Evolutionary conservation across 495 filamentous ascomycete species (phyloP), one percentile per base, ranked within the genome.

Genomic region (Aspergillus bridgeri): DNA sequence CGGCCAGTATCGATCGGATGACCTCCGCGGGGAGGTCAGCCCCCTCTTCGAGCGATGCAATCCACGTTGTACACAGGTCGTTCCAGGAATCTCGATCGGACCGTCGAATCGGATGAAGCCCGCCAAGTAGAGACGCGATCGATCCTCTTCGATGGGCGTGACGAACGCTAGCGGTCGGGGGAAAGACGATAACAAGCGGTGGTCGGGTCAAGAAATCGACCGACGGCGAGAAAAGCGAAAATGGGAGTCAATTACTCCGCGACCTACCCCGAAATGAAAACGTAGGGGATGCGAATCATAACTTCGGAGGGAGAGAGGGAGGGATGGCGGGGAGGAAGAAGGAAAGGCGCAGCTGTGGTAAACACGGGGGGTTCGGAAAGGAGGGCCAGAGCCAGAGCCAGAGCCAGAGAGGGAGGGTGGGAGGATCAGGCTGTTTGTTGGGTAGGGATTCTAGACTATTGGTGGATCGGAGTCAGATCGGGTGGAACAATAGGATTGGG

Each of bases 21-120:
- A 77, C 75, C 75, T 75, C 75, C 75, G 69, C 55, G 71, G 73
- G 71, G 75, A 75, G 75, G 75, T 73, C 75, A 75, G 68, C 70
- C 73, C 73, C 74, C 72, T 69, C 53, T 61, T 66, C 59, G 51
- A 64, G 33, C 60, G 56, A 64, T 71, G 69, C 64, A 72, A 75
- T 75, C 74, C 74, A 74, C 74, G 69, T 72, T 77, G 72, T 69
- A 53, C 68, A 54, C 9, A 20, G 44, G 21, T 43, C 48, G 53
- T 13, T 46, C 42, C 23, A 21, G 38, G 45, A 45, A 29, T 18
- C 42, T 45, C 54, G 27, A 20, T 52, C 22, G 23, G 55, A 46
- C 21, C 60, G 54, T 60, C 63, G 54, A 51, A 62, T 65, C 58
- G 58, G 62, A 22, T 49, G 33, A 38, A 38, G 33, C 9, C 33